These are phyloP conservation scores for thale cress (Arabidopsis thaliana) DNA, from an alignment of 345 rosid genomes.

Conservation along the genomic window DNA sequence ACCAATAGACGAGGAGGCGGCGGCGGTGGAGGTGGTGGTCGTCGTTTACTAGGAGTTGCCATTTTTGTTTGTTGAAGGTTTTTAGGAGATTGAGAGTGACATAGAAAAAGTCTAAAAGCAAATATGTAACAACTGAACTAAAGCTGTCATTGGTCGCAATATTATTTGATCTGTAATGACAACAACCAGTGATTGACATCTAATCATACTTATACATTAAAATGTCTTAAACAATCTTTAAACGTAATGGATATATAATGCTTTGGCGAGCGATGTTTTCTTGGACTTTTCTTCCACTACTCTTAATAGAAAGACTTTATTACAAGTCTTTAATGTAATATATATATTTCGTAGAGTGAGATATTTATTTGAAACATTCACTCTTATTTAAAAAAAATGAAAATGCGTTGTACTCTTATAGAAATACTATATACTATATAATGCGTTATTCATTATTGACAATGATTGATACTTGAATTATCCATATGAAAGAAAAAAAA, in stretches of 20 bases:
- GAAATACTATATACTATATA: neutral
- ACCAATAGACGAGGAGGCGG: neutral
- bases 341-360: neutral
- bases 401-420: neutral
- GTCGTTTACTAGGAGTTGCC: conserved; percentile 13
- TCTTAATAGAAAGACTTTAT: conserved; percentile 1
- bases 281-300: conserved; percentile 2
- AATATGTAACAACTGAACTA: conserved; percentile 11
- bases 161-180: conserved; percentile 21
- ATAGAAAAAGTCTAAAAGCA: conserved; percentile 5
- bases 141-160: neutral
- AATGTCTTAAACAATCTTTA: neutral
- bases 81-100: neutral
- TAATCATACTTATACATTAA: neutral
- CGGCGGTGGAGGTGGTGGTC: neutral
- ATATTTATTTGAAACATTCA: conserved; percentile 11
- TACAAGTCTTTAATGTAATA: neutral
- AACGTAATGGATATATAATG: conserved; percentile 1
- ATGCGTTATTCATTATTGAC: neutral
- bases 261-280: conserved; percentile 16
- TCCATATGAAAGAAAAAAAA: neutral
- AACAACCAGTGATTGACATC: conserved; percentile 13
- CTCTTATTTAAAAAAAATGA: neutral
- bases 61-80: conserved; percentile 30
- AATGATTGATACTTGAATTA: conserved; percentile 18